Conservation (phyloP, 768 basidiomycete genomes). For the Lactifluus volemus region DNA sequence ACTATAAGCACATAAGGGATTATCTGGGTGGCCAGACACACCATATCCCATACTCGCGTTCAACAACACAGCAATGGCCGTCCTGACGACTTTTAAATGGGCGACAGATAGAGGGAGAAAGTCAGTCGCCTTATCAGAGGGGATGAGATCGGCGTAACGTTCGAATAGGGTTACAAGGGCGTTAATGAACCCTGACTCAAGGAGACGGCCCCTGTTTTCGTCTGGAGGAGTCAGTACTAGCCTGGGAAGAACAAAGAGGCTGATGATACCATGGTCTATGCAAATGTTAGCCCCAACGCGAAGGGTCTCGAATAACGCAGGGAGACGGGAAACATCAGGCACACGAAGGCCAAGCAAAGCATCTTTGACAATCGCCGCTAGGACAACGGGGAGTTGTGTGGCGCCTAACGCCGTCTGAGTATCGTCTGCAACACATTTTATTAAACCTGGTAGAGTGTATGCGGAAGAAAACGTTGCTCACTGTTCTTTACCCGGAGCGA, state of each 20-base stretch:
- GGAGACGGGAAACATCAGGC: slow-evolving; percentile 37
- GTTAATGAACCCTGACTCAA: slow-evolving; percentile 65
- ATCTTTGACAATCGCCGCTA: slow-evolving; percentile 50
- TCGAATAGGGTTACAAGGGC: slow-evolving; percentile 58
- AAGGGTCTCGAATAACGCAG: slow-evolving; percentile 57
- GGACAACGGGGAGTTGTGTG: slow-evolving; percentile 53
- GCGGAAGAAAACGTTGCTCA: neutral
- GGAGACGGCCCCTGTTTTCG: slow-evolving; percentile 59
- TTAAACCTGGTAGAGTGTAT: neutral
- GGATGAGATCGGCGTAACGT: slow-evolving; percentile 45
- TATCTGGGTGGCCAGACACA: slow-evolving; percentile 27
- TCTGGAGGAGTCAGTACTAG: slow-evolving; percentile 35
- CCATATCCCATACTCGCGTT: slow-evolving; percentile 75
- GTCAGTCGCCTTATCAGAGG: slow-evolving; percentile 27
- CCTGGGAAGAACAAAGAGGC: neutral
- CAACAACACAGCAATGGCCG: slow-evolving; percentile 68
- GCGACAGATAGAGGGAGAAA: slow-evolving; percentile 47
- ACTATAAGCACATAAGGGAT: slow-evolving; percentile 1
- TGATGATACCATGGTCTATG: slow-evolving; percentile 64
- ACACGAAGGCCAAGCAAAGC: slow-evolving; percentile 43
- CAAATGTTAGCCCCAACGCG: slow-evolving; percentile 78
- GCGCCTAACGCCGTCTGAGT: slow-evolving; percentile 61
- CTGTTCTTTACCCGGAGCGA: slow-evolving; percentile 12
- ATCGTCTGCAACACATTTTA: slow-evolving; percentile 40
- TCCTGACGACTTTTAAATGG: slow-evolving; percentile 67